Evolutionary conservation across 192 early-diverging fungal genomes (phyloP), one percentile per base, ranked within the genome.

Genomic region (Allomyces macrogynus): DNA sequence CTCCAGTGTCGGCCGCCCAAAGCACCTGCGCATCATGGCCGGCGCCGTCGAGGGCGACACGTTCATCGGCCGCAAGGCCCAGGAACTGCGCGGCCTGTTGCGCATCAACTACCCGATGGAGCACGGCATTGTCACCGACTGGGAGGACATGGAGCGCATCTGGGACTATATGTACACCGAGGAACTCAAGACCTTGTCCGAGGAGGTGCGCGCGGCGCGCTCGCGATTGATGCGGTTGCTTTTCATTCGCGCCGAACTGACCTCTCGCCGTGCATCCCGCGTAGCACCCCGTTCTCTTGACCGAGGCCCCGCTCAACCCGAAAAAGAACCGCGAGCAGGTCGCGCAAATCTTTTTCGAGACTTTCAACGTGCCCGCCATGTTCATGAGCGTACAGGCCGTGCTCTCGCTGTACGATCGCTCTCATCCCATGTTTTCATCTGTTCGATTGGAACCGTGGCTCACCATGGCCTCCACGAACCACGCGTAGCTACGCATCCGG

Each of bases 131-230:
- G 91, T 99, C 22, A 90, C 86, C 24, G 88, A 97, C 77, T 99
- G 95, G 95, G 87, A 87, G 63, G 95, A 99, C 72, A 97, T 99
- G 94, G 95, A 99, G 75, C 78, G 83, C 65, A 94, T 99, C 64
- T 99, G 95, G 95, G 85, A 91, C 68, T 87, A 93, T 70, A 86
- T 99, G 60, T 99, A 99, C 75, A 84, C 82, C 61, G 93, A 99
- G 66, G 95, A 99, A 75, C 84, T 99, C 23, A 93, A 95, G 74
- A 94, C 86, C 3, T 73, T 91, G 22, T 86, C 89, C 5, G 95
- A 99, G 69, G 95, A 99, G 82, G 90, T 92, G 75, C 64, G 66
- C 61, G 26, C 18, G 49, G 68, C 23, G 12, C 71, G n/a, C n/a
- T 62, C 25, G 26, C 14, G 16, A 69, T 18, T 71, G 16, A 65